Base-by-base conservation (phyloP, 2,329 filamentous ascomycete species). In the Knufia petricola region DNA sequence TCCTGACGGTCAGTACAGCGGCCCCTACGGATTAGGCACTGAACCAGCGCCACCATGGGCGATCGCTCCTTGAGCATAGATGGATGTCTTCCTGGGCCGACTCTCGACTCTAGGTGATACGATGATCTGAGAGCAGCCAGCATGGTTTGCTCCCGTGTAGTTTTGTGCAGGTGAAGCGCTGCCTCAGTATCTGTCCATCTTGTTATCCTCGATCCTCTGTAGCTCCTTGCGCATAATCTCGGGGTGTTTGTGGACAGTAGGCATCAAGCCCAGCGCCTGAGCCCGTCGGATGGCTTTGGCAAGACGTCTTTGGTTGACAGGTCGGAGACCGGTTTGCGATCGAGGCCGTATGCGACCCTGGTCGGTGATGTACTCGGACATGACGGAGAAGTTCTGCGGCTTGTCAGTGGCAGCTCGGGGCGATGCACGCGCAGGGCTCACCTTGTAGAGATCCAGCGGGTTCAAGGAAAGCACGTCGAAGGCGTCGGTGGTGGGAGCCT, bases 201-300 rank as follows among this genome's bases (percentile, higher is more conserved):
- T 21, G 17, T 20, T 4, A 7, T 17, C n/a, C 3, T 24, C 19
- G n/a, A 4, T n/a, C n/a, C 10, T 23, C 21, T 40, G 9, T 40
- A 6, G 26, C 8, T 40, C 37, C 4, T 7, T 15, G 19, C 73
- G 70, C 56, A 95, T 65, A 50, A 94, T 73, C 66, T 94, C 85
- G 2, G 92, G 92, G 69, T 98, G 92, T 56, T 75, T 73, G 70
- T 98, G 86, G 48, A 94, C 84, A 64, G 83, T 94, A 20, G 92
- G 92, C 76, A 96, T 88, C 52, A 96, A 72, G 13, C 92, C 92
- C 62, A 95, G 76, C 1, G 89, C 92, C 60, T 96, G 83, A 17
- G 86, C 84, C 59, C 92, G 78, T 56, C 92, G 76, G 60, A 98
- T 85, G 46, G 94, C 90, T 73, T 94, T 95, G 53, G 90, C 85